Base-by-base conservation (phyloP, 257 asterid species). In the Nicotiana paniculata region DNA sequence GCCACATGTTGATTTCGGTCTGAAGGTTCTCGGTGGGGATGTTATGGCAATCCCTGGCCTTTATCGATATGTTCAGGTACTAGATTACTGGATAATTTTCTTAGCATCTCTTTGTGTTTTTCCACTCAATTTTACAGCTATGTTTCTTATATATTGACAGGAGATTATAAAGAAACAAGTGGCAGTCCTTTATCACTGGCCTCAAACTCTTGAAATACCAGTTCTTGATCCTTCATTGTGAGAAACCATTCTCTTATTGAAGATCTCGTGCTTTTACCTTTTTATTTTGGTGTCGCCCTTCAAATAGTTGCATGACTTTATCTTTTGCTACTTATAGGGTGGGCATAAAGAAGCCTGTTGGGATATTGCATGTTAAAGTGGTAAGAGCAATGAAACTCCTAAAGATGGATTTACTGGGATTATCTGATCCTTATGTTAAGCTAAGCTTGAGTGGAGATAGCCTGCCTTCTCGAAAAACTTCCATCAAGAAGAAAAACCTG, bases 381-480 rank as follows among this genome's bases (percentile, higher is more conserved):
- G 67, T 95, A 48, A 87, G 93, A 43, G 98, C 97, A 82, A 84
- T 39, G 48, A 95, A 95, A 89, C 97, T 95, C 84, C 85, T 93
- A 88, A 95, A 95, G 90, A 93, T 81, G 97, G 98, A 95, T 85
- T 81, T 95, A 24, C 93, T 95, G 9, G 98, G 97, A 82, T 88
- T 90, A 33, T 93, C 98, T 8, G 97, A 95, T 92, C 98, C 98
- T 17, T 95, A 95, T 59, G 98, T 90, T 28, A 92, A 92, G 88
- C 91, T 95, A 70, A 86, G 88, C 88, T 92, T 95, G 21, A 91
- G 89, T 17, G 98, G 93, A 65, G 98, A 95, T 11, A 91, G 89
- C 68, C 88, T 88, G 58, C 92, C 93, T 1, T 79, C 91, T 12
- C 92, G 82, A 90, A 95, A 91, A 86, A 95, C 97, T 13, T 90